Evolutionary conservation across 2,329 filamentous ascomycete species (phyloP).

Genomic region (Meredithiella fracta): DNA sequence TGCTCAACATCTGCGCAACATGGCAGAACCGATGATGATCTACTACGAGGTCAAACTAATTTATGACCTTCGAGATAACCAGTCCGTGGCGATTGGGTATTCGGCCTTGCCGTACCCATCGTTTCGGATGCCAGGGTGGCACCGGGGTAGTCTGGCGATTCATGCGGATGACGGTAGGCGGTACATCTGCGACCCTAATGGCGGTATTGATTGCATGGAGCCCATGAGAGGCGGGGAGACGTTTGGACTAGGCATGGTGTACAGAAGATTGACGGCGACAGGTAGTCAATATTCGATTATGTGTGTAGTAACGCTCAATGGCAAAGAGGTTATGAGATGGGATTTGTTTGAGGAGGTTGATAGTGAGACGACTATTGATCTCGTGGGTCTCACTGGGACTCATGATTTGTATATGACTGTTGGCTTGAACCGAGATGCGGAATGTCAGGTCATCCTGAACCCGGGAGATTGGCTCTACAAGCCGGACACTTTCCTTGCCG

Average conservation of each 20-base stretch:
- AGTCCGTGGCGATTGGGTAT: slow-evolving; percentile 51
- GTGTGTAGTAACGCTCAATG: slow-evolving; percentile 57
- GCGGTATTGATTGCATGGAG: slow-evolving; percentile 50
- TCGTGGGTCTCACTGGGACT: slow-evolving; percentile 54
- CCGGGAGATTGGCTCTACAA: not conserved
- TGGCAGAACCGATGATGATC: slow-evolving; percentile 21
- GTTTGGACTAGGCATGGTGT: slow-evolving; percentile 55
- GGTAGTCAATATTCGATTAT: slow-evolving; percentile 29
- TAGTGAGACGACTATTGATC: slow-evolving; percentile 21
- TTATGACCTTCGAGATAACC: slow-evolving; percentile 23
- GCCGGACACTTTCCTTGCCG: too few relatives aligned
- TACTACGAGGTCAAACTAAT: slow-evolving; percentile 57
- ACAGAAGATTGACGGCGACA: slow-evolving; percentile 23
- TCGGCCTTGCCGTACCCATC: slow-evolving; percentile 58
- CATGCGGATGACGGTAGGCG: slow-evolving; percentile 65
- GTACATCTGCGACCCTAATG: slow-evolving; percentile 60
- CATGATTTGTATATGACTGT: slow-evolving; percentile 56
- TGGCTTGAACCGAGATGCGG: slow-evolving; percentile 27
- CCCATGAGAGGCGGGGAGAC: slow-evolving; percentile 49
- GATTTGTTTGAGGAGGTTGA: slow-evolving; percentile 57
- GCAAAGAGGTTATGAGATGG: slow-evolving; percentile 44
- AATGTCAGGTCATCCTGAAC: not conserved
- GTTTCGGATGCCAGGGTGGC: slow-evolving; percentile 68
- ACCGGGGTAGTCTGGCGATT: slow-evolving; percentile 57
- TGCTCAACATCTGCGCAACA: slow-evolving; percentile 25